Evolutionary conservation across 169 alveolate species (phyloP).

Genomic region (Babesia ovata): DNA sequence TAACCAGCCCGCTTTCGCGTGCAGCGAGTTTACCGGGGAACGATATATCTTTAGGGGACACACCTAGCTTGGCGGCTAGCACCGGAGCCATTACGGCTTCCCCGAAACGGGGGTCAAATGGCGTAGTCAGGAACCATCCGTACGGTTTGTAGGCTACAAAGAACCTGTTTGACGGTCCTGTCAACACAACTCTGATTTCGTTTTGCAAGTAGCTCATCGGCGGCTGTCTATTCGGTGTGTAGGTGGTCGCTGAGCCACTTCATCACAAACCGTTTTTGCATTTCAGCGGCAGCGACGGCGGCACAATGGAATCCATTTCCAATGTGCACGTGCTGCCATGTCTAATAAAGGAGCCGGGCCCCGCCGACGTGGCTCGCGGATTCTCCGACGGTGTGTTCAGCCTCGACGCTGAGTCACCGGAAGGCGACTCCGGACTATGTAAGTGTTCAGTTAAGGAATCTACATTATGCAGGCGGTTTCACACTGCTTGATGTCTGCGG

Average conservation of each 20-base stretch:
- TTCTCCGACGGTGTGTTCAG: slow-evolving; percentile 30
- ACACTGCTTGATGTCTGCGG: slow-evolving; percentile 53
- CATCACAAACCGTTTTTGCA: background rate
- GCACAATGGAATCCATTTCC: slow-evolving; percentile 2
- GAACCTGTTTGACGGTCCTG: slow-evolving; percentile 60
- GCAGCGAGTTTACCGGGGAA: slow-evolving; percentile 60
- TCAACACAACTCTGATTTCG: slow-evolving; percentile 45
- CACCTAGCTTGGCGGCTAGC: slow-evolving; percentile 55
- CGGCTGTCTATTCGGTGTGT: slow-evolving; percentile 6
- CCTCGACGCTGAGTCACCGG: background rate
- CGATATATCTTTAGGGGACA: slow-evolving; percentile 26
- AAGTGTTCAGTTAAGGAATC: background rate
- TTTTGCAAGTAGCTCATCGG: slow-evolving; percentile 37
- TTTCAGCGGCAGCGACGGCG: background rate
- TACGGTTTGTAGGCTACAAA: slow-evolving; percentile 65
- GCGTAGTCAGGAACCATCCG: slow-evolving; percentile 59
- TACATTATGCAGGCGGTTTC: slow-evolving; percentile 8
- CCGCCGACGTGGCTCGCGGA: slow-evolving; percentile 30
- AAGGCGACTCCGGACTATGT: background rate
- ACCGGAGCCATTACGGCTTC: slow-evolving; percentile 47
- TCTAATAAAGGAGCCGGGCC: slow-evolving; percentile 49
- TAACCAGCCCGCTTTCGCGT: slow-evolving; percentile 51
- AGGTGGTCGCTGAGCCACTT: background rate
- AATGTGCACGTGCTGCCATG: slow-evolving; percentile 66
- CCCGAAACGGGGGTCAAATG: slow-evolving; percentile 16